phyloP scores from a whole-genome alignment of 495 filamentous ascomycete genomes.

The Talaromyces ruber region DNA sequence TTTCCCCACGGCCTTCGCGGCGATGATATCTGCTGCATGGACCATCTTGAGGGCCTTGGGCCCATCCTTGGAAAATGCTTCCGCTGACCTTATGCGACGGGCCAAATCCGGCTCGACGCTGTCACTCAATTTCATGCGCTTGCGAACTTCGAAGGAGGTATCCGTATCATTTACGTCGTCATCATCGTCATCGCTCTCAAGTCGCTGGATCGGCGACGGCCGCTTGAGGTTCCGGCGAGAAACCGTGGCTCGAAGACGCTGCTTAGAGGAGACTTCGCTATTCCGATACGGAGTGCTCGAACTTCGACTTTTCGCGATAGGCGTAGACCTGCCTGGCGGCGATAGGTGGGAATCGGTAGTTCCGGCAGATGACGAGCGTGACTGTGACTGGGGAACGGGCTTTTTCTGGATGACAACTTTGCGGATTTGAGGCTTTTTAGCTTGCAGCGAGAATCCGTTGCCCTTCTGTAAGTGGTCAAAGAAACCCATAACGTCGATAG shows the following conservation, averaged over 20 bases:
- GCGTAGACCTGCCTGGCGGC: slow-evolving; percentile 10
- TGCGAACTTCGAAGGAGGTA: slow-evolving; percentile 35
- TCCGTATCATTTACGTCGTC: slow-evolving; percentile 36
- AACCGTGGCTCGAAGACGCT: slow-evolving; percentile 23
- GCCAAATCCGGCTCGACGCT: slow-evolving; percentile 45
- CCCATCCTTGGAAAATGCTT: slow-evolving; percentile 50
- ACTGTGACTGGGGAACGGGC: slow-evolving; percentile 19
- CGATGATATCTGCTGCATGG: slow-evolving; percentile 61
- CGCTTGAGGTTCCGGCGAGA: slow-evolving; percentile 30
- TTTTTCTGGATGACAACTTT: slow-evolving; percentile 33
- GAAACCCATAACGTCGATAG: slow-evolving; percentile 35
- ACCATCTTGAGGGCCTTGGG: slow-evolving; percentile 45
- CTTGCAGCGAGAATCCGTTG: slow-evolving; percentile 39
- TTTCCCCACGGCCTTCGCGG: slow-evolving; percentile 34
- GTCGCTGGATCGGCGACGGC: slow-evolving; percentile 35
- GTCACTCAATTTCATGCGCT: slow-evolving; percentile 33
- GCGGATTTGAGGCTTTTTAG: slow-evolving; percentile 41
- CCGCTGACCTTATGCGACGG: slow-evolving; percentile 50
- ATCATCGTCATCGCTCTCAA: slow-evolving; percentile 42
- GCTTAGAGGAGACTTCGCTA: slow-evolving; percentile 15
- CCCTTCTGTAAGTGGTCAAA: slow-evolving; percentile 50
- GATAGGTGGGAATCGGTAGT: slow-evolving; percentile 3
- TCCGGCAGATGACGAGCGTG: slow-evolving; percentile 15
- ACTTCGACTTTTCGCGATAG: slow-evolving; percentile 10
- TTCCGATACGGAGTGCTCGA: not conserved